These are phyloP conservation scores for Penicillium sp. DNA, from an alignment of 2,329 filamentous ascomycete species.

Conservation along the genomic window DNA sequence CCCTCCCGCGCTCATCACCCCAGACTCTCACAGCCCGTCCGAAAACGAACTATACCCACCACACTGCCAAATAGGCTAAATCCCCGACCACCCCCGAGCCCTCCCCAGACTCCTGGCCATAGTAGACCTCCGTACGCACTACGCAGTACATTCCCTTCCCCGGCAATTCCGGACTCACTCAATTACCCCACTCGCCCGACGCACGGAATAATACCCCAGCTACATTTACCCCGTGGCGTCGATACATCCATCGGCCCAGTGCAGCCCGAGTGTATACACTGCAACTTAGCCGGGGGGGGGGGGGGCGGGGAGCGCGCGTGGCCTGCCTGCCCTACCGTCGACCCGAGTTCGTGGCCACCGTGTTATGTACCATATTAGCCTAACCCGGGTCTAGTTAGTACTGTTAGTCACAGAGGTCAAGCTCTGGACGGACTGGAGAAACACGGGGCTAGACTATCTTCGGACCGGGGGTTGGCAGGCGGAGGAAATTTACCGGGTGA, in stretches of 20 bases:
- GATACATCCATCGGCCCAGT: not conserved
- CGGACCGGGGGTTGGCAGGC: not conserved
- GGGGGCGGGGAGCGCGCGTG: not conserved
- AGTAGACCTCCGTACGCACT: not conserved
- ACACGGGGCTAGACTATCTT: not conserved
- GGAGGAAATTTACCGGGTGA: conserved; percentile 2
- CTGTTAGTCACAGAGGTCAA: not conserved
- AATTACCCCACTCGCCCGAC: not conserved
- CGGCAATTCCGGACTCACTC: not conserved
- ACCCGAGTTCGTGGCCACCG: too few species aligned
- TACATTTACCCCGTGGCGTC: conserved; percentile 4
- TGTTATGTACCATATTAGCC: not conserved
- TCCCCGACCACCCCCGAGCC: not conserved
- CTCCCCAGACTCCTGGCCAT: not conserved
- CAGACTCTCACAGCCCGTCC: not conserved
- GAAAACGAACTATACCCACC: not conserved
- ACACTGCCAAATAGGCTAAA: conserved; percentile 1
- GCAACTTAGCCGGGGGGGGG: conserved; percentile 1
- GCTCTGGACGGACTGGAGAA: not conserved
- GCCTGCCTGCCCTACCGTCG: not conserved
- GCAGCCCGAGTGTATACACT: not conserved
- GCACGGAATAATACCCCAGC: conserved; percentile 2
- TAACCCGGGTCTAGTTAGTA: not conserved
- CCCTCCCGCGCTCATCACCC: not conserved
- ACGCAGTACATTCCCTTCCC: not conserved